Base-by-base conservation (phyloP, 2,329 filamentous ascomycete species). In the Gyromitra esculenta region DNA sequence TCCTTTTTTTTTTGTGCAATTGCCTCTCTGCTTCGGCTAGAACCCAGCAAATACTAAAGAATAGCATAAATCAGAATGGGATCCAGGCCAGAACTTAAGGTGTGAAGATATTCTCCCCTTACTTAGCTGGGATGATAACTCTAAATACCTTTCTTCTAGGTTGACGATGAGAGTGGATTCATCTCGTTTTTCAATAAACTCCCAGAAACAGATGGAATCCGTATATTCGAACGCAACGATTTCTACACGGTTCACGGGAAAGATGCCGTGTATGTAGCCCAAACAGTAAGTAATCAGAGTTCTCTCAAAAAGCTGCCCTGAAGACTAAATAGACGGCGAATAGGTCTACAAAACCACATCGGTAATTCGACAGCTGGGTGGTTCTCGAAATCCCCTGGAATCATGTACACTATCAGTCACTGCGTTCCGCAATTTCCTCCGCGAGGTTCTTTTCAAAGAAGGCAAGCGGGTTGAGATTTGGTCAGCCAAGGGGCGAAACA, bases 281-380 rank as follows among this genome's bases (percentile, higher is more conserved):
- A 90, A 79, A 92, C 91, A 18, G 91, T 91, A 84, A 77, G 86
- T 5, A 18, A 57, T 59, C 52, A 31, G 37, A 81, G 50, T 41
- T 21, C 8, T 21, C 45, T 31, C n/a, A 6, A 41, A 54, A 7
- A 2, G 11, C 25, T 35, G 31, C 21, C 31, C 52, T 48, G 52
- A 41, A 75, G 25, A 39, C 66, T 65, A 25, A 60, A 37, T 39
- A 15, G 21, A 56, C 48, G 7, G 59, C 25, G 18, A 70, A 76
- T 59, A 92, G 90, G 92, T 98, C 76, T 99, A 99, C 88, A 97
- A 97, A 85, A 98, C 96, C 3, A 98, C 94, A 1, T 97, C 96
- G 0, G 96, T 99, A 15, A 88, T 99, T 25, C 90, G 95, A 80
- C 94, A 96, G 81, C 88, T 99, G 25, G 96, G 96, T 77, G 75